Percentiles rank a stretch among this genome's conserved stretches.
phyloP scores from a whole-genome alignment of 2,329 filamentous ascomycete genomes.

The Nemania bipapillata region DNA sequence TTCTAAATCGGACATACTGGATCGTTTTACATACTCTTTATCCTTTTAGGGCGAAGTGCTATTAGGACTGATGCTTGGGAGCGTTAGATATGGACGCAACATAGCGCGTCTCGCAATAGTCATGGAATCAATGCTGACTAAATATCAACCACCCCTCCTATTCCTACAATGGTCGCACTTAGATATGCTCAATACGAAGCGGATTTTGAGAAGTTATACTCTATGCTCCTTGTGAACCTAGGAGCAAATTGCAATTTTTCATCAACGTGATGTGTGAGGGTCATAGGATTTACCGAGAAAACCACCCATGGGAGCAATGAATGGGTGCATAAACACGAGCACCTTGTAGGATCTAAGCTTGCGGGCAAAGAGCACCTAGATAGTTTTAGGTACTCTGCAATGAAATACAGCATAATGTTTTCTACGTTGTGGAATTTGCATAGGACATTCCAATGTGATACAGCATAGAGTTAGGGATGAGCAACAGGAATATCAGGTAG shows the following conservation, averaged over 20 bases:
- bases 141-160: constrained; percentile 20
- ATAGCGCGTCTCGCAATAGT: constrained; percentile 35
- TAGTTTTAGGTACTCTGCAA: background rate
- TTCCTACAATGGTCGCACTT: constrained; percentile 20
- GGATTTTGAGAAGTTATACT: constrained; percentile 13
- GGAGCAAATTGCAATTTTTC: background rate
- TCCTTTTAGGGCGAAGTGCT: constrained; percentile 22
- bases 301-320: background rate
- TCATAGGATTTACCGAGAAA: background rate
- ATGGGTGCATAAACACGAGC: constrained; percentile 2
- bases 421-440: background rate
- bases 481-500: background rate
- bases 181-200: constrained; percentile 33
- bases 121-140: constrained; percentile 25
- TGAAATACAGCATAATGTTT: background rate
- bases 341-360: background rate
- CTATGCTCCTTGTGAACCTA: background rate
- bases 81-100: constrained; percentile 32
- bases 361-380: background rate
- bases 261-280: constrained; percentile 8
- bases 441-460: background rate
- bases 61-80: constrained; percentile 14
- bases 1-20: constrained; percentile 24
- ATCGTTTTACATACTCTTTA: constrained; percentile 14
- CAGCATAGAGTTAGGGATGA: too few relatives aligned